Evolutionary conservation across 257 asterid species (phyloP), one percentile per base, ranked within the genome.

Genomic region (Agastache rugosa): DNA sequence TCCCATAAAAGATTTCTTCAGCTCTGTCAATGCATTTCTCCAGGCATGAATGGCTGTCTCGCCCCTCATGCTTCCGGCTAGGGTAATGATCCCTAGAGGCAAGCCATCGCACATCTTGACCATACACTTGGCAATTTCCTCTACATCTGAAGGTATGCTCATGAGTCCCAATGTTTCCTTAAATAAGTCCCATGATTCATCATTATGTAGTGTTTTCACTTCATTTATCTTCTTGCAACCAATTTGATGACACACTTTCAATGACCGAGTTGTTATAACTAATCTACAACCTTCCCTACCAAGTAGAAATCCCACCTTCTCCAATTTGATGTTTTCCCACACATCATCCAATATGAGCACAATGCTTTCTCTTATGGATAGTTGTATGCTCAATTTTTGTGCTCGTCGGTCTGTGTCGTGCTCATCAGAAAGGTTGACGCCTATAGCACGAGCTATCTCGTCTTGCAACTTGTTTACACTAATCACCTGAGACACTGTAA

Each of bases 331-430:
- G 34, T 5, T 1, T 55, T 54, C 44, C 73, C 72, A 64, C 1
- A 74, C 72, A 63, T 63, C 72, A 37, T 74, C 78, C 11, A 75
- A 68, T 6, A 75, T 75, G 50, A 75, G 73, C 16, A 66, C 50
- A n/a, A 25, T 37, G 39, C 39, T 66, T 9, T 65, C 16, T 41
- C 51, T 65, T 17, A 2, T 25, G 9, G 72, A 63, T 0, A 63
- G 9, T n/a, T 56, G 23, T 4, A 8, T 14, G 6, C 29, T 34
- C 72, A 74, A 39, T 35, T 41, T 10, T 2, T 12, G 47, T 37
- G 72, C 78, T 51, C 72, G 53, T 74, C n/a, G 55, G 53, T 56
- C 44, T 41, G 44, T 54, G 7, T 74, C 58, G 11, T 16, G 2
- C n/a, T 64, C 67, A 19, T 65, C 50, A 11, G 73, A 53, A 41